Evolutionary conservation across 768 basidiomycete genomes (phyloP).

Genomic region (Gelatoporia subvermispora): DNA sequence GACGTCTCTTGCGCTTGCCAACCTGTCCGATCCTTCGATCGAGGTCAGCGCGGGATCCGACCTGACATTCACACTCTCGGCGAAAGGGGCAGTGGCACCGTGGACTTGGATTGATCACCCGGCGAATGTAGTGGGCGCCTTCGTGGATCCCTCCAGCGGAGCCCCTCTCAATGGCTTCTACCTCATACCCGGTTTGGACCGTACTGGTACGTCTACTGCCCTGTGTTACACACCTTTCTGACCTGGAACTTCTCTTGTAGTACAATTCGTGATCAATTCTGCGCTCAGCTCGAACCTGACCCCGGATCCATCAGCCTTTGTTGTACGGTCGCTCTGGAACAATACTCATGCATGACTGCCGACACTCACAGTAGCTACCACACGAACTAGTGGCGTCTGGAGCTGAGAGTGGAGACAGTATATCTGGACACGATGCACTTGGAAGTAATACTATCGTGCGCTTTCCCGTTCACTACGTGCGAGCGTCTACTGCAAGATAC

Average conservation of each 20-base stretch:
- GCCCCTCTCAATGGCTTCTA: constrained; percentile 48
- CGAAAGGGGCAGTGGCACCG: constrained; percentile 46
- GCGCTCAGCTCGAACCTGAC: constrained; percentile 35
- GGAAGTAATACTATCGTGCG: too few species aligned
- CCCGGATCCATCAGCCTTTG: constrained; percentile 40
- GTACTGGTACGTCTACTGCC: constrained; percentile 36
- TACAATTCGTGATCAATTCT: constrained; percentile 36
- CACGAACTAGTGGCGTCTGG: too few species aligned
- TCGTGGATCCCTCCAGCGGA: constrained; percentile 39
- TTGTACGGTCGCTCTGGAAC: constrained; percentile 50
- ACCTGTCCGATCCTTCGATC: constrained; percentile 49
- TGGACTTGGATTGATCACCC: constrained; percentile 64
- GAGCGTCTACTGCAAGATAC: too few species aligned
- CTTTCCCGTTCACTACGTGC: too few species aligned
- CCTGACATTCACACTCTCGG: constrained; percentile 48
- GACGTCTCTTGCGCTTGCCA: constrained; percentile 38
- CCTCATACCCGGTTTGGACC: constrained; percentile 49
- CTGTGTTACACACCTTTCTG: not conserved
- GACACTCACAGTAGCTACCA: too few species aligned
- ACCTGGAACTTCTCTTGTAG: constrained; percentile 19
- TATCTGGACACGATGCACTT: too few species aligned
- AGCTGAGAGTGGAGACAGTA: too few species aligned
- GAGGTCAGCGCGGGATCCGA: constrained; percentile 25
- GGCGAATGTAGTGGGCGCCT: constrained; percentile 46
- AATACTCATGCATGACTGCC: constrained; percentile 37